phyloP scores from a whole-genome alignment of 164 flowering plant species.

The Warburgia ugandensis region DNA sequence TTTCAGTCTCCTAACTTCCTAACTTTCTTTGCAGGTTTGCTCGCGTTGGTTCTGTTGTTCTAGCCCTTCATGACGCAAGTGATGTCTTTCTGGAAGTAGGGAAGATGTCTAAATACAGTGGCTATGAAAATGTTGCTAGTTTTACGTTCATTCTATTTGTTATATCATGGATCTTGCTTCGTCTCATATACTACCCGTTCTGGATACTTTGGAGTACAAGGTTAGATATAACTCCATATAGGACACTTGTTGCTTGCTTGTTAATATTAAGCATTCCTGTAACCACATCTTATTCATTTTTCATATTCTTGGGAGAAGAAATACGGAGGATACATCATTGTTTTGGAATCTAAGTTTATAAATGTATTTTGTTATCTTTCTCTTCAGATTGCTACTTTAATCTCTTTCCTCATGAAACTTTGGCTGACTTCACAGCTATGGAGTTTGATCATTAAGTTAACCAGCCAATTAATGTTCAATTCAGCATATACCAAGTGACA shows the following conservation, averaged over 20 bases:
- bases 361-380: too few relatives aligned
- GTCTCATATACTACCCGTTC: slow-evolving; percentile 82
- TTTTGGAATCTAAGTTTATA: too few relatives aligned
- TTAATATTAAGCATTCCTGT: background rate
- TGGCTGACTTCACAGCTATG: too few relatives aligned
- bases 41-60: slow-evolving; percentile 84
- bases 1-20: background rate
- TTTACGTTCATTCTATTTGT: slow-evolving; percentile 65
- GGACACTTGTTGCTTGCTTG: background rate
- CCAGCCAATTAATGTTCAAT: too few relatives aligned
- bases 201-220: slow-evolving; percentile 93
- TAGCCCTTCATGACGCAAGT: slow-evolving; percentile 96
- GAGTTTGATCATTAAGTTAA: too few relatives aligned
- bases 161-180: slow-evolving; percentile 69
- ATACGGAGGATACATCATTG: background rate
- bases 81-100: slow-evolving; percentile 88
- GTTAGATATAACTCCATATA: too few relatives aligned
- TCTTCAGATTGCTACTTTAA: too few relatives aligned
- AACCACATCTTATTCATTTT: background rate
- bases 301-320: background rate
- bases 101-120: slow-evolving; percentile 87
- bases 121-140: slow-evolving; percentile 70
- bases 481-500: too few relatives aligned
- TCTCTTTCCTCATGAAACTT: too few relatives aligned
- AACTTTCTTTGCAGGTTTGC: slow-evolving; percentile 54